phyloP scores from a whole-genome alignment of 345 rosid genomes.

The Populus simonii region DNA sequence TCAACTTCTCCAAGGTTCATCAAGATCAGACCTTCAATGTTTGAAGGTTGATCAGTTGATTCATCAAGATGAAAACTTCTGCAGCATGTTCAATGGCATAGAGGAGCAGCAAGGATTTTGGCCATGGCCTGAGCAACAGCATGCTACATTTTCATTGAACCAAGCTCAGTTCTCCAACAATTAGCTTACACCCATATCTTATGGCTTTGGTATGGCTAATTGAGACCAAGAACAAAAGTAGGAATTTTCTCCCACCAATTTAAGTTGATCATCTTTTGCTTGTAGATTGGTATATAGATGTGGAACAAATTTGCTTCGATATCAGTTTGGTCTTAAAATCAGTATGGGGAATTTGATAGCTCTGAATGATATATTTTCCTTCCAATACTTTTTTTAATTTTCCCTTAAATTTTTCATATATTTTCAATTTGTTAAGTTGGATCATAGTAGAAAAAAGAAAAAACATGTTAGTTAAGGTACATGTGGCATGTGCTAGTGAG shows the following conservation, averaged over 20 bases:
- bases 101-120: slow-evolving; percentile 72
- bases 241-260: slow-evolving; percentile 7
- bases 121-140: slow-evolving; percentile 74
- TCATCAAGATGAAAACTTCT: slow-evolving; percentile 49
- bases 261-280: slow-evolving; percentile 15
- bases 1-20: slow-evolving; percentile 42
- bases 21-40: slow-evolving; percentile 45
- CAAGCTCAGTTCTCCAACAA: slow-evolving; percentile 21
- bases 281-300: slow-evolving; percentile 34
- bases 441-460: slow-evolving; percentile 22
- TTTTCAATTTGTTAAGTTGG: slow-evolving; percentile 30
- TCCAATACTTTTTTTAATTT: slow-evolving; percentile 23
- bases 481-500: slow-evolving; percentile 73
- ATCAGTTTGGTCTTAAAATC: slow-evolving; percentile 17
- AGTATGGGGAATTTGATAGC: slow-evolving; percentile 27
- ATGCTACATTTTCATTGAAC: slow-evolving; percentile 45
- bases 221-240: background rate
- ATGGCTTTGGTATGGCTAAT: too few species aligned
- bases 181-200: background rate
- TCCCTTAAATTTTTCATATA: background rate
- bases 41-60: slow-evolving; percentile 46
- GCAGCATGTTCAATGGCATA: slow-evolving; percentile 66
- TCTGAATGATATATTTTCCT: slow-evolving; percentile 27
- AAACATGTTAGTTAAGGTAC: slow-evolving; percentile 29
- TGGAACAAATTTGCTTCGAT: slow-evolving; percentile 30